Evolutionary conservation across 805 yeast species (phyloP), one percentile per base, ranked within the genome.

Genomic region (Cyberlindnera sargentensis): DNA sequence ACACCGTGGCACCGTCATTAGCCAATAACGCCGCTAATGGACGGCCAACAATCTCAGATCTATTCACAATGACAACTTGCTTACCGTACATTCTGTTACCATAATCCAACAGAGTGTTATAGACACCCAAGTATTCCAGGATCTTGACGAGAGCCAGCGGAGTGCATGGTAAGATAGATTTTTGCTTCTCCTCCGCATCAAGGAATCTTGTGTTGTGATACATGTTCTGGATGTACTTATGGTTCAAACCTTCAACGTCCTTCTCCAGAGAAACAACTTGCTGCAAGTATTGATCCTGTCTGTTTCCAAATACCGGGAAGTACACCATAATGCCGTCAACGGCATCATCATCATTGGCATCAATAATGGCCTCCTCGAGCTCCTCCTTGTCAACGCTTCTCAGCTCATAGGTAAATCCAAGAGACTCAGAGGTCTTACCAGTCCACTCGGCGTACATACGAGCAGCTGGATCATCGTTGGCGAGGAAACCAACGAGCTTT

Each of bases 21-120:
- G 99, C 98, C 50, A 93, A 70, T 32, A 93, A 65, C 0, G 99
- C 98, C 31, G 98, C 98, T 47, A 93, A 69, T 1, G 99, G 99
- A 54, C 99, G 78, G 9, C 99, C 99, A 24, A 93, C 99, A 57
- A 93, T 91, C 65, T 93, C 99, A 9, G 95, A 85, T 58, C 99
- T 74, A 66, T 93, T 93, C 41, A 93, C 90, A 37, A 93, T 81
- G 39, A 95, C 81, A 44, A 91, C 74, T 41, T 93, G 91, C 65
- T 89, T 90, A 37, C 99, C 99, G 56, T 87, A 93, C 24, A 93
- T 71, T 49, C 96, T 74, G 68, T 93, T 89, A 5, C 99, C 99
- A 58, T 89, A 84, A 27, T 85, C 84, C 46, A 93, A 64, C 24
- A 90, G 65, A 37, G 75, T 66, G 66, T 91, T 93, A 72, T 93